A percentile compares a stretch with the other conserved stretches of the same genome.
phyloP scores from a whole-genome alignment of 2,329 filamentous ascomycete species.

The Trichoderma koningiopsis region DNA sequence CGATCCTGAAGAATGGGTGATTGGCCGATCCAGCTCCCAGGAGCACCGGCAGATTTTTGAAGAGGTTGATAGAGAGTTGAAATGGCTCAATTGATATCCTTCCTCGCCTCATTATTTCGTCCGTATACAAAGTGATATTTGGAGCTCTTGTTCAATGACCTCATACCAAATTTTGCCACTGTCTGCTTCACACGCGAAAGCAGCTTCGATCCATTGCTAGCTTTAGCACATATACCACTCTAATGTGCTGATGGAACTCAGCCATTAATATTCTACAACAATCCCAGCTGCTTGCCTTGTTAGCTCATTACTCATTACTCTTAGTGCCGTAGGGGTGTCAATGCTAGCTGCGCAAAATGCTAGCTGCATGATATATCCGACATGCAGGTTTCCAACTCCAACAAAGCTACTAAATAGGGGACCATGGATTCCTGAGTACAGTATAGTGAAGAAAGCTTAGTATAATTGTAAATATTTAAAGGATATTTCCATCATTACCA shows the following conservation, averaged over 20 bases:
- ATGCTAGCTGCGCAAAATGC: neutral
- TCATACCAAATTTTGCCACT: neutral
- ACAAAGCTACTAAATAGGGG: neutral
- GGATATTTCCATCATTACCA: neutral
- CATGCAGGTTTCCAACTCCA: neutral
- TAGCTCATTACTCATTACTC: neutral
- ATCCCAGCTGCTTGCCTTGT: neutral
- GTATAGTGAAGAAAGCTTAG: neutral
- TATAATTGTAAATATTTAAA: neutral
- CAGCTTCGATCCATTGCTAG: neutral
- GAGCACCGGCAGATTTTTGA: neutral
- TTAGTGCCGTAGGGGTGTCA: neutral
- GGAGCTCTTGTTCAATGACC: neutral
- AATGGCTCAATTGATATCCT: slow-evolving; percentile 22
- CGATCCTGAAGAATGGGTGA: neutral
- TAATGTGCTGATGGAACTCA: too few species aligned
- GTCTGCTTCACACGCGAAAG: neutral
- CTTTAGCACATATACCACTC: neutral
- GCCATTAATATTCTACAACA: neutral
- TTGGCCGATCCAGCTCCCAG: neutral
- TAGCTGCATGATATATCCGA: neutral
- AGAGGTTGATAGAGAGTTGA: slow-evolving; percentile 13
- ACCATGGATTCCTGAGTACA: neutral
- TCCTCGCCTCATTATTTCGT: neutral
- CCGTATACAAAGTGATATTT: neutral